Evolutionary conservation across 805 yeast species (phyloP).

Genomic region (Cyberlindnera mycetangii): DNA sequence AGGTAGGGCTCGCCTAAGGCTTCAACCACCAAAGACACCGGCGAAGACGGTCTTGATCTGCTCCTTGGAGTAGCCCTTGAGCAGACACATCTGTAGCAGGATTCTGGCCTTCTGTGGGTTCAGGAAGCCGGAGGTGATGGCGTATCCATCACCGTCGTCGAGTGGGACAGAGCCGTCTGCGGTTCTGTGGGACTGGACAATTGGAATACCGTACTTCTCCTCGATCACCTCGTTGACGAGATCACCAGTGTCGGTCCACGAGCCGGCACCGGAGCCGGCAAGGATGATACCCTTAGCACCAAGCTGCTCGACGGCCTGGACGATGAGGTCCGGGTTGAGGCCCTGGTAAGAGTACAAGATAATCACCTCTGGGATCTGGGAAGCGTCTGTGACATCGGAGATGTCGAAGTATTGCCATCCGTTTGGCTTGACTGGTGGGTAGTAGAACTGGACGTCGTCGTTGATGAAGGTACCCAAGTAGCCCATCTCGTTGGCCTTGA

Average conservation of each 20-base stretch:
- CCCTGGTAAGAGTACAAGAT: conserved; percentile 63
- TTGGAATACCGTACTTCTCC: conserved; percentile 41
- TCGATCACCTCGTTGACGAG: conserved; percentile 40
- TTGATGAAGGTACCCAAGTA: conserved; percentile 66
- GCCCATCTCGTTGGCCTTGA: conserved; percentile 64
- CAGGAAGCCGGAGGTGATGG: conserved; percentile 56
- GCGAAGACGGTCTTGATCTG: conserved; percentile 36
- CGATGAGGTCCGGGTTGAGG: conserved; percentile 44
- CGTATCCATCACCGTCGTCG: conserved; percentile 38
- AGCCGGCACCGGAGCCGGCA: conserved; percentile 73
- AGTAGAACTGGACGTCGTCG: conserved; percentile 59
- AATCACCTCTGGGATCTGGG: conserved; percentile 40
- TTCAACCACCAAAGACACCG: conserved; percentile 40
- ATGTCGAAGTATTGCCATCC: conserved; percentile 33
- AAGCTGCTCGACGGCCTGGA: conserved; percentile 41
- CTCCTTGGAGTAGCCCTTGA: conserved; percentile 31
- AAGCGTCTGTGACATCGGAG: conserved; percentile 21
- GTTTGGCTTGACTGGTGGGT: conserved; percentile 53
- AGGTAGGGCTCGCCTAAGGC: background rate
- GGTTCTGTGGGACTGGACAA: conserved; percentile 59
- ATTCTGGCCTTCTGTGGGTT: conserved; percentile 65
- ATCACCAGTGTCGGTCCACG: conserved; percentile 40
- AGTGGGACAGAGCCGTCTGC: conserved; percentile 66
- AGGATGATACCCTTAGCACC: conserved; percentile 53
- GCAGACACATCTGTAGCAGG: conserved; percentile 51